Conservation (phyloP, 768 basidiomycete species). For the Russula sp. region DNA sequence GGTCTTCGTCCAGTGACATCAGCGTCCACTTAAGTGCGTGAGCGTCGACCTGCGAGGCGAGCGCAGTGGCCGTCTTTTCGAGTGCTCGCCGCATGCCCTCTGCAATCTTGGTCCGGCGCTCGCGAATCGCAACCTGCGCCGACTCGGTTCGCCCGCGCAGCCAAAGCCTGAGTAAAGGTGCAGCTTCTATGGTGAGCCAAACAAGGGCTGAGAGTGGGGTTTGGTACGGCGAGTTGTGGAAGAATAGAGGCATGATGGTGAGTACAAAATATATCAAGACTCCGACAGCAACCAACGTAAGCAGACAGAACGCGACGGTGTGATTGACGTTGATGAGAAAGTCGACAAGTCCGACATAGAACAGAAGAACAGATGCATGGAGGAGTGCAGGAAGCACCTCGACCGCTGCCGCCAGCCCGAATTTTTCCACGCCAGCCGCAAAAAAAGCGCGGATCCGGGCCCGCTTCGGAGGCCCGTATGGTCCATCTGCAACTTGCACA, state of each 20-base stretch:
- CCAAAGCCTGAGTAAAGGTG: constrained; percentile 8
- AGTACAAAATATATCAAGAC: constrained; percentile 3
- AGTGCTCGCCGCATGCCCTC: constrained; percentile 7
- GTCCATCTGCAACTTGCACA: constrained; percentile 12
- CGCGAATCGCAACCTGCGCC: background rate
- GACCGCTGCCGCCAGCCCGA: constrained; percentile 8
- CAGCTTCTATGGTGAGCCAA: background rate
- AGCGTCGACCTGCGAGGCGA: background rate
- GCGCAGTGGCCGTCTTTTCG: background rate
- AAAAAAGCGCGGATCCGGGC: constrained; percentile 18
- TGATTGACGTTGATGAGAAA: constrained; percentile 14
- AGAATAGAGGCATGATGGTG: constrained; percentile 12
- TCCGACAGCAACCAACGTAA: background rate
- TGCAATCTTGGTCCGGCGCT: background rate
- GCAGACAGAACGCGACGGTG: constrained; percentile 2
- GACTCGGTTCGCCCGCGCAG: background rate
- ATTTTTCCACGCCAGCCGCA: constrained; percentile 11
- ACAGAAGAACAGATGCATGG: constrained; percentile 17
- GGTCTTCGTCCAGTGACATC: constrained; percentile 7
- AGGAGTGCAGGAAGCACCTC: constrained; percentile 19
- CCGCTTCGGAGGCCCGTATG: constrained; percentile 11
- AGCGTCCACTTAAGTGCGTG: constrained; percentile 9
- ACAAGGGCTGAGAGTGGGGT: constrained; percentile 14
- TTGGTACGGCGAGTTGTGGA: constrained; percentile 14
- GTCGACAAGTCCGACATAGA: constrained; percentile 16